A percentile compares a stretch with the other conserved stretches of the same genome.
Evolutionary conservation across 2,329 filamentous ascomycete species (phyloP).

Genomic region (Aaosphaeria arxii): DNA sequence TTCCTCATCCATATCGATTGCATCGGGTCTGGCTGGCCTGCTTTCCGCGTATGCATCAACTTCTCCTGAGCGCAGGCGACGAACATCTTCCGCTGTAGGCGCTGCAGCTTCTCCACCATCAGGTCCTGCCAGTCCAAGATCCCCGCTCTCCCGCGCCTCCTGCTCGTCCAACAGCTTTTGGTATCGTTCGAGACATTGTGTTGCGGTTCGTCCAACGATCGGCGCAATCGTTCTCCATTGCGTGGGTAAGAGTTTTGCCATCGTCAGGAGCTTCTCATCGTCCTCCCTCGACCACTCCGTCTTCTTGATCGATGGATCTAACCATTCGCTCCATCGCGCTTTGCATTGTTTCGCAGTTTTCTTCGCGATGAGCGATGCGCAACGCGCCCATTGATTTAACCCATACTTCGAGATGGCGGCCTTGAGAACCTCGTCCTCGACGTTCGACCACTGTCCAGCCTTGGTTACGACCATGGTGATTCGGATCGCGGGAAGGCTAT

Average conservation of each 20-base stretch:
- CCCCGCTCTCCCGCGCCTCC: constrained; percentile 78
- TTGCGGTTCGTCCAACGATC: constrained; percentile 92
- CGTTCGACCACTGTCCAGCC: constrained; percentile 67
- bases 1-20: constrained; percentile 96
- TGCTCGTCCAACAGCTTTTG: constrained; percentile 95
- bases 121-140: constrained; percentile 78
- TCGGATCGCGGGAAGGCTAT: background rate
- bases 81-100: constrained; percentile 88
- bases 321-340: constrained; percentile 96
- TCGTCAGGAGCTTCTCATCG: constrained; percentile 92
- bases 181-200: constrained; percentile 95
- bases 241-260: constrained; percentile 97
- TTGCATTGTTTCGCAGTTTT: constrained; percentile 99
- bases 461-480: constrained; percentile 61
- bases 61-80: constrained; percentile 84
- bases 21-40: constrained; percentile 92
- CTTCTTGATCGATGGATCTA: constrained; percentile 96
- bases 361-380: constrained; percentile 91
- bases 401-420: constrained; percentile 52
- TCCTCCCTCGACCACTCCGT: constrained; percentile 99
- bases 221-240: constrained; percentile 99
- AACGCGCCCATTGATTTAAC: constrained; percentile 84
- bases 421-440: constrained; percentile 94
- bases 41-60: constrained; percentile 96
- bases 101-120: constrained; percentile 83